These are phyloP conservation scores for Globisporangium nunn DNA, from an alignment of 352 stramenopile genomes.

Conservation along the genomic window DNA sequence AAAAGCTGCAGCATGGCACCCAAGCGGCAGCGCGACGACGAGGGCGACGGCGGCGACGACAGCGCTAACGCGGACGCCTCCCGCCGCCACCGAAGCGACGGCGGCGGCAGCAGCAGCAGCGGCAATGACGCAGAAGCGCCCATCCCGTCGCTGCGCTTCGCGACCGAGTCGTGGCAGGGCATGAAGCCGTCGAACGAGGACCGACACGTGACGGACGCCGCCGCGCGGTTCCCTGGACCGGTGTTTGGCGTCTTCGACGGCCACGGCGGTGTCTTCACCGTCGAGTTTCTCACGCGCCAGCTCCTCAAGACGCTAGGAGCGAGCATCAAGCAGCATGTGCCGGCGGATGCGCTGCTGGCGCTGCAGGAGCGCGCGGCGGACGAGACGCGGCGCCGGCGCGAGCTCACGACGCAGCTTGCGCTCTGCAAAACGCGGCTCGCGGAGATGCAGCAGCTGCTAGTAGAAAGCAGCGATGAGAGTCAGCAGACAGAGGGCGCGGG, in stretches of 20 bases:
- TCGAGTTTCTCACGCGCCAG: constrained; percentile 33
- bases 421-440: constrained; percentile 23
- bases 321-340: constrained; percentile 23
- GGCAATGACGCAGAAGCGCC: not conserved
- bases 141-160: constrained; percentile 23
- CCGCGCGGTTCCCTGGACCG: constrained; percentile 32
- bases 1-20: constrained; percentile 1
- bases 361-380: constrained; percentile 12
- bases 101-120: not conserved
- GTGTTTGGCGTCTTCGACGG: constrained; percentile 60
- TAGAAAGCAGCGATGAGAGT: not conserved
- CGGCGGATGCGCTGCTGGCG: constrained; percentile 11
- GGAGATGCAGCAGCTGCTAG: constrained; percentile 17
- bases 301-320: constrained; percentile 30
- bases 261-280: constrained; percentile 44
- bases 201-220: constrained; percentile 21
- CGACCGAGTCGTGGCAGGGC: constrained; percentile 44
- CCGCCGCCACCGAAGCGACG: not conserved
- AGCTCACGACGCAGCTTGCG: constrained; percentile 22
- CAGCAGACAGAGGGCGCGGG: not conserved
- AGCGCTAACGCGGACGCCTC: not conserved
- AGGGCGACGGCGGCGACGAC: constrained; percentile 7
- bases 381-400: constrained; percentile 21
- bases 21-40: constrained; percentile 27
- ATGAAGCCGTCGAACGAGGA: constrained; percentile 61